Percentiles rank a stretch among this genome's conserved stretches.
phyloP scores from a whole-genome alignment of 305 asterid species.

The Solanum hybrid region DNA sequence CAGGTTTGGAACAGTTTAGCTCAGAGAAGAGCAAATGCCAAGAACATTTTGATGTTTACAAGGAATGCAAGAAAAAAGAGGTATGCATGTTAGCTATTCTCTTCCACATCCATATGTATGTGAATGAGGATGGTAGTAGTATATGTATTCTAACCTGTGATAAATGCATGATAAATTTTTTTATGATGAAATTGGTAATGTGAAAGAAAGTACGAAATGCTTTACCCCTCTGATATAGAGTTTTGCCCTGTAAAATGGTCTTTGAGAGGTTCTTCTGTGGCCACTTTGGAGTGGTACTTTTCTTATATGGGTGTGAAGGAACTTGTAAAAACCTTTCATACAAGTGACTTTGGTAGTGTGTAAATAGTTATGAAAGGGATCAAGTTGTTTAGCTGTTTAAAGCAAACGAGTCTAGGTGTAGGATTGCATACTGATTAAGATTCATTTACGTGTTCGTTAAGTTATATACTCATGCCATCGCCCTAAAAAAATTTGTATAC shows the following conservation, averaged over 20 bases:
- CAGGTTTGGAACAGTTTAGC: constrained; percentile 66
- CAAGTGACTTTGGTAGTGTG: too few relatives aligned
- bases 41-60: constrained; percentile 78
- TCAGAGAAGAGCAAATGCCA: constrained; percentile 88
- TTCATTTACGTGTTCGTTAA: not conserved
- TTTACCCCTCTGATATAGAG: not conserved
- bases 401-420: not conserved
- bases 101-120: not conserved
- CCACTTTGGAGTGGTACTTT: not conserved
- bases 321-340: not conserved
- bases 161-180: not conserved
- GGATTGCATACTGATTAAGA: not conserved
- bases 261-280: not conserved
- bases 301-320: not conserved
- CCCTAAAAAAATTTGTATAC: not conserved
- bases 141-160: not conserved
- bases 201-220: not conserved
- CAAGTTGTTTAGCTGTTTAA: not conserved
- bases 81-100: constrained; percentile 13
- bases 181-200: not conserved
- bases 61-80: constrained; percentile 95
- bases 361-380: not conserved
- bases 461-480: not conserved
- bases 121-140: not conserved
- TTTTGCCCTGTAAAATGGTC: not conserved